A percentile compares a stretch with the other conserved stretches of the same genome.
phyloP scores from a whole-genome alignment of 257 asterid species.

The Hygrophila difformis region DNA sequence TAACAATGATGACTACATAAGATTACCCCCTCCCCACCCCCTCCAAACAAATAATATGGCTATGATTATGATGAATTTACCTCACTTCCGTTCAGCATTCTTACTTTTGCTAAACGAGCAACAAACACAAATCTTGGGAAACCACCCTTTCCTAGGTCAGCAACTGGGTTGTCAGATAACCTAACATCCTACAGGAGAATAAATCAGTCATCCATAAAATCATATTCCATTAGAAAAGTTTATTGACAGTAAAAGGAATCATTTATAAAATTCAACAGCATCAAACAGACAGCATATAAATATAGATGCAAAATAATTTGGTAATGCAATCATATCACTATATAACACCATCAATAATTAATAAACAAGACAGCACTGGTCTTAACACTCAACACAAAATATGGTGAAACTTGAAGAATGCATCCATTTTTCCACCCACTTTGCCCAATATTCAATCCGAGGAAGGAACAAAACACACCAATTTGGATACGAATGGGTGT shows the following conservation, averaged over 20 bases:
- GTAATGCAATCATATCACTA: background rate
- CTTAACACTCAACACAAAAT: conserved; percentile 4
- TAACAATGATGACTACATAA: conserved; percentile 15
- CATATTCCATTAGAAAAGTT: background rate
- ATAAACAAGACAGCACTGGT: conserved; percentile 4
- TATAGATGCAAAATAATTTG: background rate
- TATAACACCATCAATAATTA: background rate
- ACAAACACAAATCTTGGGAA: conserved; percentile 75
- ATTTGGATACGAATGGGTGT: no score
- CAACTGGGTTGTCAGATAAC: conserved; percentile 80
- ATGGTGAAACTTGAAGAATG: background rate
- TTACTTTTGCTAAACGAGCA: conserved; percentile 68
- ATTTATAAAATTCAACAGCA: background rate
- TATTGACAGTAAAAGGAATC: conserved; percentile 6
- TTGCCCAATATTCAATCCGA: background rate
- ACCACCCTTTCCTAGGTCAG: conserved; percentile 74
- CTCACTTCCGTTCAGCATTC: conserved; percentile 84
- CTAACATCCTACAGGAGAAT: conserved; percentile 53
- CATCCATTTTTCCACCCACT: background rate
- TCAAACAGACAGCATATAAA: background rate
- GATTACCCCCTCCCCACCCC: background rate
- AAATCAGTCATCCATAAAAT: conserved; percentile 7
- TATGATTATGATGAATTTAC: conserved; percentile 19
- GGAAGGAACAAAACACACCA: no score
- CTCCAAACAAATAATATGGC: no score